phyloP scores from a whole-genome alignment of 2,329 filamentous ascomycete genomes.

The Apiospora sp. region DNA sequence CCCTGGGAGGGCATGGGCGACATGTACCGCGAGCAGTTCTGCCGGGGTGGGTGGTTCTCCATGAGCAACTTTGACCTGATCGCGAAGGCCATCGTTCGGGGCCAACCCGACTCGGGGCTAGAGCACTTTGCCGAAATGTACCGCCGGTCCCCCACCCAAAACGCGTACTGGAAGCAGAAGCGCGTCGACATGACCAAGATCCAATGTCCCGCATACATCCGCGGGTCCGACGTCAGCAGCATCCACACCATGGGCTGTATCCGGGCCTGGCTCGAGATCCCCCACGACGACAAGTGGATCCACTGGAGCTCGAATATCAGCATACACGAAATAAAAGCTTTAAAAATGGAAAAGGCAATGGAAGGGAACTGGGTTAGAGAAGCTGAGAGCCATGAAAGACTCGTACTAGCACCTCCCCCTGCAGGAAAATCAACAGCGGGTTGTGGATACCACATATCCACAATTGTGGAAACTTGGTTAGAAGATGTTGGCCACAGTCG shows the following conservation, averaged over 20 bases:
- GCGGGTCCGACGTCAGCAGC: constrained; percentile 42
- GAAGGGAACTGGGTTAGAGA: no score
- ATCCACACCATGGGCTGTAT: constrained; percentile 48
- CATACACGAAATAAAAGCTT: no score
- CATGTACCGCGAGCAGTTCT: constrained; percentile 55
- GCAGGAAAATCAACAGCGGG: no score
- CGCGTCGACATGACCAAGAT: constrained; percentile 46
- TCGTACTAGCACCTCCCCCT: no score
- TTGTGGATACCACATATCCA: no score
- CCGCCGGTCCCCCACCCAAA: constrained; percentile 42
- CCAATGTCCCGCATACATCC: constrained; percentile 46
- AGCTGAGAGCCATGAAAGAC: no score
- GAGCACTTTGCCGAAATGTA: constrained; percentile 54
- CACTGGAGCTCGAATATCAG: no score
- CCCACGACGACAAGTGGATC: constrained; percentile 53
- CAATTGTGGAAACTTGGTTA: no score
- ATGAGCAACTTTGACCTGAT: constrained; percentile 53
- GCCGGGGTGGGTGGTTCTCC: constrained; percentile 49
- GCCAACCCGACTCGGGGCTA: constrained; percentile 41
- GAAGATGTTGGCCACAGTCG: no score
- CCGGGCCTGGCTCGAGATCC: constrained; percentile 47
- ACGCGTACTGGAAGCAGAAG: constrained; percentile 49
- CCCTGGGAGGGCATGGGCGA: constrained; percentile 56
- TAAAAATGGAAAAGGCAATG: no score
- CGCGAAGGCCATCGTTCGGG: constrained; percentile 44